phyloP scores from a whole-genome alignment of 2,329 filamentous ascomycete species.

The Pseudomassariella vexata region DNA sequence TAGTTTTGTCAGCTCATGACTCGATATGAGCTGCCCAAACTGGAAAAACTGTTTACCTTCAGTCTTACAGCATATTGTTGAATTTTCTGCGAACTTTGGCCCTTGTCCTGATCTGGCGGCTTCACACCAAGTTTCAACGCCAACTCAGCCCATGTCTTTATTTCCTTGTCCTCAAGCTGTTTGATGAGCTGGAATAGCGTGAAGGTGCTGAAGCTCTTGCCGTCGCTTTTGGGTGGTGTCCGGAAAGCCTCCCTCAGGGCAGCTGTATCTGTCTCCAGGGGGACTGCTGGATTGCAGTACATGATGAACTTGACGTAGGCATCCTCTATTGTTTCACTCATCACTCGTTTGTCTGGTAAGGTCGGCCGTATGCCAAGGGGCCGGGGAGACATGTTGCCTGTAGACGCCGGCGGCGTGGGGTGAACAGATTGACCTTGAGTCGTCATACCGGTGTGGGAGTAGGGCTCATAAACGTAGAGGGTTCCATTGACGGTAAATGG shows the following conservation, averaged over 20 bases:
- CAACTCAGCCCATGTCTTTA: slow-evolving; percentile 90
- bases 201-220: slow-evolving; percentile 78
- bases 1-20: slow-evolving; percentile 28
- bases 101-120: slow-evolving; percentile 72
- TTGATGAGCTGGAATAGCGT: slow-evolving; percentile 71
- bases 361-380: slow-evolving; percentile 20
- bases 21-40: neutral
- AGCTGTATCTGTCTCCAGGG: slow-evolving; percentile 61
- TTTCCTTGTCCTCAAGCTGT: slow-evolving; percentile 72
- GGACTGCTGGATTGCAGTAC: slow-evolving; percentile 82
- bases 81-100: slow-evolving; percentile 87
- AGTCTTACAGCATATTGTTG: slow-evolving; percentile 90
- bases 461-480: too few relatives aligned
- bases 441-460: too few relatives aligned
- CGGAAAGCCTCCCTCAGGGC: slow-evolving; percentile 72
- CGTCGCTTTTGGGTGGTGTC: slow-evolving; percentile 77
- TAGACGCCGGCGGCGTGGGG: slow-evolving; percentile 19
- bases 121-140: slow-evolving; percentile 85
- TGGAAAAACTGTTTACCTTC: slow-evolving; percentile 55
- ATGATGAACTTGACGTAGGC: slow-evolving; percentile 82
- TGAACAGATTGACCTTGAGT: too few relatives aligned
- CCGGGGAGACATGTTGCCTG: slow-evolving; percentile 19
- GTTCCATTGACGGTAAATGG: too few relatives aligned
- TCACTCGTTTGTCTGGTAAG: slow-evolving; percentile 64
- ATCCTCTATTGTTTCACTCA: slow-evolving; percentile 67